These are phyloP conservation scores for Fonsecaea nubica DNA, from an alignment of 2,329 filamentous ascomycete genomes.

Conservation along the genomic window DNA sequence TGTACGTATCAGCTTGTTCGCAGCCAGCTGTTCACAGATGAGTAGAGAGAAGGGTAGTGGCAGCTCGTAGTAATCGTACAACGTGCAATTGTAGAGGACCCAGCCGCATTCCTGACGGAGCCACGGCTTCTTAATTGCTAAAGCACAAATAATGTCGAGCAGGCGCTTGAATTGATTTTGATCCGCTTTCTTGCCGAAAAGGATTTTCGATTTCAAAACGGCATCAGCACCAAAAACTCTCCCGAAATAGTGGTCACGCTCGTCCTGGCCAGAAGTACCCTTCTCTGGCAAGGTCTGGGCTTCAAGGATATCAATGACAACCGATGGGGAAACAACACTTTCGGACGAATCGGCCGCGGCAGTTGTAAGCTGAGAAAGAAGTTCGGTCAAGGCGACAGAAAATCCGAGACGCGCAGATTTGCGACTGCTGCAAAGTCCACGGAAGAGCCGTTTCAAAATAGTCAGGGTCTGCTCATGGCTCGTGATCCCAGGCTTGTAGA, in stretches of 20 bases:
- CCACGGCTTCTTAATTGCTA: slow-evolving; percentile 85
- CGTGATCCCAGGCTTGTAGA: slow-evolving; percentile 50
- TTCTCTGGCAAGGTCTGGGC: slow-evolving; percentile 59
- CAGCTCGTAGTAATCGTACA: background rate
- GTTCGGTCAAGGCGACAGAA: slow-evolving; percentile 83
- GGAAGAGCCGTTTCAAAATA: slow-evolving; percentile 70
- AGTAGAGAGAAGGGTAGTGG: slow-evolving; percentile 60
- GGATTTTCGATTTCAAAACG: slow-evolving; percentile 77
- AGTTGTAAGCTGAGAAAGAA: slow-evolving; percentile 73
- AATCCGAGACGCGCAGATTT: slow-evolving; percentile 90
- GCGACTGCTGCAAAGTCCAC: slow-evolving; percentile 85
- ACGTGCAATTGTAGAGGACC: slow-evolving; percentile 64
- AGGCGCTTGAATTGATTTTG: slow-evolving; percentile 63
- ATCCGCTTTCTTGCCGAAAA: slow-evolving; percentile 64
- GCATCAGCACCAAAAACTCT: slow-evolving; percentile 86
- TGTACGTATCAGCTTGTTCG: slow-evolving; percentile 74
- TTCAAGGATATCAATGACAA: slow-evolving; percentile 59
- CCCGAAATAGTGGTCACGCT: slow-evolving; percentile 83
- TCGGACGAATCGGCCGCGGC: slow-evolving; percentile 42
- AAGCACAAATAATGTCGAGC: slow-evolving; percentile 73
- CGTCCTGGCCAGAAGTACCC: slow-evolving; percentile 71
- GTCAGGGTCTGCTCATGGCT: slow-evolving; percentile 51
- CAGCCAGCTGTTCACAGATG: slow-evolving; percentile 67
- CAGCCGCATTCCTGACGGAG: slow-evolving; percentile 85
- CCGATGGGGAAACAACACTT: slow-evolving; percentile 46